These are phyloP conservation scores for Meyerozyma carpophila DNA, from an alignment of 1,139 yeast species.

Conservation along the genomic window DNA sequence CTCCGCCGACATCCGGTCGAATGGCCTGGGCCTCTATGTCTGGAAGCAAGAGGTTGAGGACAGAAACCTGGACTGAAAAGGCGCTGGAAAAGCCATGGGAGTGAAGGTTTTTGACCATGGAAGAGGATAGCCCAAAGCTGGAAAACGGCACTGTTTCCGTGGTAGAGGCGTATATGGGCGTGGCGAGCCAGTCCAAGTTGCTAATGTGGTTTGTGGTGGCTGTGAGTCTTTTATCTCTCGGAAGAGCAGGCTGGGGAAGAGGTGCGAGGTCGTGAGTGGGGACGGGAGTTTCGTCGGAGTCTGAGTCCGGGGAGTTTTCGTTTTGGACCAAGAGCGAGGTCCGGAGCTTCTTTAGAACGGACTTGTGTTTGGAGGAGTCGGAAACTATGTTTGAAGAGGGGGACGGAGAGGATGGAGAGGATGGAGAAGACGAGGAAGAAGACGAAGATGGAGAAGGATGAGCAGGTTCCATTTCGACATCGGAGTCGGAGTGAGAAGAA, in stretches of 20 bases:
- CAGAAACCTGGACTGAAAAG: conserved; percentile 74
- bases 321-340: conserved; percentile 18
- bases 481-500: not conserved
- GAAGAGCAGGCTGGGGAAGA: conserved; percentile 75
- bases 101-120: conserved; percentile 42
- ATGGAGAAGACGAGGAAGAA: too few species aligned
- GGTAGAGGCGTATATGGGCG: conserved; percentile 54
- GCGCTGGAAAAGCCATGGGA: conserved; percentile 48
- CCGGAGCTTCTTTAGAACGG: conserved; percentile 37
- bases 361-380: conserved; percentile 20
- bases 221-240: conserved; percentile 42
- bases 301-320: conserved; percentile 10
- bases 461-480: not conserved
- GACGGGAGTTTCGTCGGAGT: conserved; percentile 18
- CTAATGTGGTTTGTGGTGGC: conserved; percentile 35
- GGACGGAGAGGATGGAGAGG: too few species aligned
- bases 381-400: not conserved
- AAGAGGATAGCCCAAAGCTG: conserved; percentile 35
- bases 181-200: conserved; percentile 60
- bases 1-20: conserved; percentile 63
- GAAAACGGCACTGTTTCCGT: conserved; percentile 34
- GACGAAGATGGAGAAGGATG: too few species aligned
- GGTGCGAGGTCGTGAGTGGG: conserved; percentile 59
- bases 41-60: conserved; percentile 50
- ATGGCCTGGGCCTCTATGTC: conserved; percentile 42